Percentiles rank a stretch among this genome's conserved stretches.
phyloP scores from a whole-genome alignment of 306 rosid genomes.

The Prunus kanzakura region DNA sequence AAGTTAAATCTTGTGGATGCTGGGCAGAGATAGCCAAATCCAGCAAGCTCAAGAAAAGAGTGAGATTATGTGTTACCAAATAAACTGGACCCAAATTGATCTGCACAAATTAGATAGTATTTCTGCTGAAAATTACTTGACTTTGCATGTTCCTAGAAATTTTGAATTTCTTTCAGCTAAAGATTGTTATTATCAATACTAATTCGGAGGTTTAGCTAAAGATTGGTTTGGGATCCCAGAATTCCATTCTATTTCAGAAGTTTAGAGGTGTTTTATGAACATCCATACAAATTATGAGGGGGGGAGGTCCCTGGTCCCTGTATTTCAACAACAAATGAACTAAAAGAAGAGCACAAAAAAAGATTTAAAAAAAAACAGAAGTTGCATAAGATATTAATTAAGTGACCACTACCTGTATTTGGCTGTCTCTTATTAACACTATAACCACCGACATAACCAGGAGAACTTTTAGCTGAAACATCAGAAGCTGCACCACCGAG shows the following conservation, averaged over 20 bases:
- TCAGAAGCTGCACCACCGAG: conserved; percentile 69
- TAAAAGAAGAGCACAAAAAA: neutral
- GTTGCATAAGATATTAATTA: neutral
- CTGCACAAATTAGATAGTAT: neutral
- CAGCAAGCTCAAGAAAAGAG: neutral
- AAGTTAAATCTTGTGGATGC: neutral
- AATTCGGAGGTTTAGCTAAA: too few relatives aligned
- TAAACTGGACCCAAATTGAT: neutral
- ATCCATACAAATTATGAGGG: neutral
- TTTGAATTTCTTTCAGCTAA: too few relatives aligned
- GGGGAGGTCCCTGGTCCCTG: neutral
- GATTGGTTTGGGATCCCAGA: too few relatives aligned
- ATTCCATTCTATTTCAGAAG: neutral
- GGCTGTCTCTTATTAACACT: conserved; percentile 68
- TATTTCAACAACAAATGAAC: neutral
- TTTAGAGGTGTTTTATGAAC: neutral
- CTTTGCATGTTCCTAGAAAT: too few relatives aligned
- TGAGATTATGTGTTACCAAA: neutral
- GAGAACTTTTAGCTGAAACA: conserved; percentile 58
- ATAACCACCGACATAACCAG: conserved; percentile 62
- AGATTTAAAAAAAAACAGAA: neutral
- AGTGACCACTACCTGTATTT: conserved; percentile 52
- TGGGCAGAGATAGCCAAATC: neutral
- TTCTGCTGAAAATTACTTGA: neutral
- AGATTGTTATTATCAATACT: too few relatives aligned